A percentile compares a stretch with the other conserved stretches of the same genome.
phyloP scores from a whole-genome alignment of 1,284 basidiomycete genomes.

The Ganoderma sinense region DNA sequence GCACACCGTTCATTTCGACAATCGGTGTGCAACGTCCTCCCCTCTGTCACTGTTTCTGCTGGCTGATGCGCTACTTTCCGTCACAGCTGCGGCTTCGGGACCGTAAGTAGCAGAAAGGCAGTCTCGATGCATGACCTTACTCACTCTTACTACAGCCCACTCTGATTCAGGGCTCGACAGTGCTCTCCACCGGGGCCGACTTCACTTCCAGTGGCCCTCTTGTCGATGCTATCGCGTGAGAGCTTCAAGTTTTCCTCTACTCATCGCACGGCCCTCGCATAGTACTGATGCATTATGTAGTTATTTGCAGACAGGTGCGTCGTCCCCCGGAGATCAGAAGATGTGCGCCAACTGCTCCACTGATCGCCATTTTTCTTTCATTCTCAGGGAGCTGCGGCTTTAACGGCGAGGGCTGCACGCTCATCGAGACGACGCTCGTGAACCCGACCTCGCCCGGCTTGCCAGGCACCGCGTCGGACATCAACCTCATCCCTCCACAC shows the following conservation, averaged over 20 bases:
- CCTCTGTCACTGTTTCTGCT: background rate
- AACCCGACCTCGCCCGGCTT: constrained; percentile 46
- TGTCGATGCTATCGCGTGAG: constrained; percentile 44
- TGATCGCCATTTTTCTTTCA: background rate
- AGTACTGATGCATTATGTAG: constrained; percentile 18
- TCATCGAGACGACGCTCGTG: constrained; percentile 52
- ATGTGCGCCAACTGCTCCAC: no score
- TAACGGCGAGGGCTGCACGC: constrained; percentile 52
- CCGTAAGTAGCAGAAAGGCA: constrained; percentile 30
- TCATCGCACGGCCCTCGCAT: background rate
- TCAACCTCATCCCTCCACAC: constrained; percentile 51
- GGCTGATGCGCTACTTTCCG: background rate
- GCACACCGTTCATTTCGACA: constrained; percentile 48
- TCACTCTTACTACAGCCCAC: constrained; percentile 35
- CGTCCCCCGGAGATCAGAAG: no score
- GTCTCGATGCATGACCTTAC: background rate
- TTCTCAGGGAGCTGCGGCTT: constrained; percentile 39
- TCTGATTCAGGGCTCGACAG: constrained; percentile 41
- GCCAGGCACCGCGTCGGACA: constrained; percentile 50
- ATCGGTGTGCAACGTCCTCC: constrained; percentile 38
- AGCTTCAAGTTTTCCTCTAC: background rate
- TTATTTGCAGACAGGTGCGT: constrained; percentile 42
- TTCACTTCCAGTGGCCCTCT: constrained; percentile 40
- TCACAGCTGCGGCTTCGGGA: constrained; percentile 45
- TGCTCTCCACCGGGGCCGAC: constrained; percentile 44